Evolutionary conservation across 768 basidiomycete genomes (phyloP), one percentile per base, ranked within the genome.

Genomic region (Leccinum rimulosum): DNA sequence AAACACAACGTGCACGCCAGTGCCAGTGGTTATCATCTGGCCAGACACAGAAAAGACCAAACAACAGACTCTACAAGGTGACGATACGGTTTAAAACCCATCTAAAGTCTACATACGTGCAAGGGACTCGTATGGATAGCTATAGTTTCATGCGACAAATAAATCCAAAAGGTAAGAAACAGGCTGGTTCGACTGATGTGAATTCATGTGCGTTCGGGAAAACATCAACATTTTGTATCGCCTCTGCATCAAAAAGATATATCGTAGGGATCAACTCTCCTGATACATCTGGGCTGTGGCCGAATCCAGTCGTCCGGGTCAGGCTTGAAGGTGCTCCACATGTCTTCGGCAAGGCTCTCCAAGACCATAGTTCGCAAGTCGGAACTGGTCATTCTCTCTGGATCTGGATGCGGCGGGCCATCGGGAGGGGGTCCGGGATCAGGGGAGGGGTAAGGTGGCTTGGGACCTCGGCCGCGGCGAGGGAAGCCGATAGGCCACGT

Each of bases 201-300:
- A 33, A 9, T 40, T 40, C 38, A n/a, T 4, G 17, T 40, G 7
- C 36, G 17, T 40, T 40, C 38, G 38, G 17, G 38, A 40, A 40
- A n/a, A 38, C 6, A 7, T 38, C 15, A 38, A 40, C 38, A 40
- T 17, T 17, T 40, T 40, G 17, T 8, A 40, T 17, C 15, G 15
- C 36, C 36, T 40, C 17, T 7, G 38, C 17, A 4, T 40, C 0
- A n/a, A 3, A 3, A 33, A 3, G 4, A 58, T 12, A 58, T 19
- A 0, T 14, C 7, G 9, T 60, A 66, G 11, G 66, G 61, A n/a
- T 17, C 22, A 48, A 61, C 0, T 17, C 58, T 56, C 36, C 52
- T 59, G 15, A 69, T 38, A 36, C 68, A 70, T 40, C 36, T 69
- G 1, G 68, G 69, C 17, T 66, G 61, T 15, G 69, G 68, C 12